Conservation (phyloP, 108 stramenopile species). For the Craspedostauros australis region DNA sequence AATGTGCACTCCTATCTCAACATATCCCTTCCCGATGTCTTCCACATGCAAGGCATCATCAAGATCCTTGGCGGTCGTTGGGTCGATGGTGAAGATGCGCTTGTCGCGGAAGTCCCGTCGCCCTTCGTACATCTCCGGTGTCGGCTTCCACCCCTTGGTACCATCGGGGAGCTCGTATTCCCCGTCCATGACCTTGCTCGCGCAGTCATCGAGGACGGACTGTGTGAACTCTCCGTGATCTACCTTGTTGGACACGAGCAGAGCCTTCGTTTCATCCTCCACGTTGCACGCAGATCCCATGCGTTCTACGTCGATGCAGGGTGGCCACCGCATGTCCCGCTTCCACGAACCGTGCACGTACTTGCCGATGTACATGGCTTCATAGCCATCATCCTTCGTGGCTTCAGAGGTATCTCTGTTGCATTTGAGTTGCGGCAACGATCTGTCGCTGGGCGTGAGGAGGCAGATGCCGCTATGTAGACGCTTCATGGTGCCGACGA, state of each 20-base stretch:
- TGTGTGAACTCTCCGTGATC: slow-evolving; percentile 88
- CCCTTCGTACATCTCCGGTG: slow-evolving; percentile 53
- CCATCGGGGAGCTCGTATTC: slow-evolving; percentile 15
- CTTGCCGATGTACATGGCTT: slow-evolving; percentile 51
- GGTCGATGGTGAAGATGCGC: slow-evolving; percentile 93
- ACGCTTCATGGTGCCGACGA: slow-evolving; percentile 65
- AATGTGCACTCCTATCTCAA: slow-evolving; percentile 95
- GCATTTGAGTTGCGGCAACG: slow-evolving; percentile 55
- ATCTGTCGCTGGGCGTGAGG: slow-evolving; percentile 53
- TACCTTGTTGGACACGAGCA: slow-evolving; percentile 73
- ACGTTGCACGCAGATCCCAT: slow-evolving; percentile 75
- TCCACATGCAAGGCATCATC: slow-evolving; percentile 93
- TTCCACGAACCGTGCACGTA: slow-evolving; percentile 64
- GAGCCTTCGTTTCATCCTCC: slow-evolving; percentile 84
- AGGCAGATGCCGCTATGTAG: slow-evolving; percentile 33
- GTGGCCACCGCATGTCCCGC: slow-evolving; percentile 62
- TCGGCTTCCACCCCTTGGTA: slow-evolving; percentile 81
- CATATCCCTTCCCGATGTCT: slow-evolving; percentile 57
- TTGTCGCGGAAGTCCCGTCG: slow-evolving; percentile 74
- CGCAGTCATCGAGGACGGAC: slow-evolving; percentile 64
- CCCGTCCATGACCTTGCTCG: slow-evolving; percentile 57
- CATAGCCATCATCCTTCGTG: slow-evolving; percentile 24
- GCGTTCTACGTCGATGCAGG: slow-evolving; percentile 47
- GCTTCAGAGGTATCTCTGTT: slow-evolving; percentile 11
- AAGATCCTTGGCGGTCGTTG: slow-evolving; percentile 91